phyloP scores from a whole-genome alignment of 1,139 yeast genomes.

The Taphrina sp. region DNA sequence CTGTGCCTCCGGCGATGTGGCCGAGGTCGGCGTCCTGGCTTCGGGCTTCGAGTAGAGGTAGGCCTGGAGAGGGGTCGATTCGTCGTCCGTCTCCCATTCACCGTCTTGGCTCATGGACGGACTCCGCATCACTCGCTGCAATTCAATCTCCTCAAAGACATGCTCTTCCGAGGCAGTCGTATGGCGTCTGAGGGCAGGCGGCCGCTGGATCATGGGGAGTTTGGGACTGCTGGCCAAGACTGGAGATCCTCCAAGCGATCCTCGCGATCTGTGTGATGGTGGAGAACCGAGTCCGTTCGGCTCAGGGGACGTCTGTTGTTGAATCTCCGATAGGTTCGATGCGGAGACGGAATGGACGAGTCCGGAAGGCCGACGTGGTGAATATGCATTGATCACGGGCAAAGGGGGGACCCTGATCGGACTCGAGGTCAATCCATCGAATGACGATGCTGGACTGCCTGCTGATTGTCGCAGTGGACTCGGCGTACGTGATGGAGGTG shows the following conservation, averaged over 20 bases:
- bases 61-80: background rate
- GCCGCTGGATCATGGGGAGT: background rate
- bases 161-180: background rate
- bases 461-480: background rate
- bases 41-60: background rate
- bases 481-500: background rate
- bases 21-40: background rate
- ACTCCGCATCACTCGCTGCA: background rate
- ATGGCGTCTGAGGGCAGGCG: background rate
- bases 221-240: too few species aligned
- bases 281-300: too few species aligned
- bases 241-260: too few species aligned
- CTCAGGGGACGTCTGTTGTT: too few species aligned
- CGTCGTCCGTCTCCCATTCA: background rate
- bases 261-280: too few species aligned
- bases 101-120: background rate
- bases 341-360: background rate
- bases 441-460: background rate
- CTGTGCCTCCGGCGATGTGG: background rate
- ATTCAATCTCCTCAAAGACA: background rate
- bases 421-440: background rate
- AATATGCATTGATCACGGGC: slow-evolving; percentile 20
- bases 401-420: too few species aligned
- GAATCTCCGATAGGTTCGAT: too few species aligned
- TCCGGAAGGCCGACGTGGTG: slow-evolving; percentile 16